A percentile compares a stretch with the other conserved stretches of the same genome.
Evolutionary conservation across 306 rosid species (phyloP).

Genomic region (Quercus robur): DNA sequence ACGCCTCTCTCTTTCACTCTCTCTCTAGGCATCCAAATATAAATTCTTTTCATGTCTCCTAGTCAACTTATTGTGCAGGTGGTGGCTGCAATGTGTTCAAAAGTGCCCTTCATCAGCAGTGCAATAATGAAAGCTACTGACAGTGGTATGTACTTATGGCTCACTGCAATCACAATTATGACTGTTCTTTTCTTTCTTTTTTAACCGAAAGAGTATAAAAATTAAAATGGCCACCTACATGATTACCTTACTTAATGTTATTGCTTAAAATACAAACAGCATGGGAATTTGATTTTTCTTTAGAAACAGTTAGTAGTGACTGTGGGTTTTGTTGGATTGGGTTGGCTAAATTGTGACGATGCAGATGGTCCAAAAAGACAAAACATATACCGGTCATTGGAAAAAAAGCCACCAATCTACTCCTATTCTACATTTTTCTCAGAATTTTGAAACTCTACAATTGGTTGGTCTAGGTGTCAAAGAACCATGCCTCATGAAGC

Average conservation of each 20-base stretch:
- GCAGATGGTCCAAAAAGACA: no score
- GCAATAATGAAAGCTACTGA: slow-evolving; percentile 90
- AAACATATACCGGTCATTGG: no score
- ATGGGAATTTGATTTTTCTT: not conserved
- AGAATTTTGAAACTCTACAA: no score
- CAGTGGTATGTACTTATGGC: slow-evolving; percentile 50
- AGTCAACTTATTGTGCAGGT: slow-evolving; percentile 55
- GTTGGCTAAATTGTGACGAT: not conserved
- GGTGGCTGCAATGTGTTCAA: slow-evolving; percentile 93
- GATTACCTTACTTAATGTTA: not conserved
- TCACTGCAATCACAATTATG: not conserved
- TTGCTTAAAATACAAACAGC: not conserved
- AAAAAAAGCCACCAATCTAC: no score
- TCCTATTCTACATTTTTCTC: no score
- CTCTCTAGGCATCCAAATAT: not conserved
- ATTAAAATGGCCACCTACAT: not conserved
- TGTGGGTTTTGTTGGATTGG: not conserved
- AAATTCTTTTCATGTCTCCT: slow-evolving; percentile 6
- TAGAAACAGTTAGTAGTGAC: not conserved
- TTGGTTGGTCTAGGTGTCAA: no score
- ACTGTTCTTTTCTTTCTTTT: not conserved
- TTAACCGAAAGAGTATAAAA: not conserved
- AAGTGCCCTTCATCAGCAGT: slow-evolving; percentile 84
- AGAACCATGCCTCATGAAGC: no score
- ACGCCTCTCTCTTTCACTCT: slow-evolving; percentile 2